Conservation (phyloP, 208 protist species). For the Crithidia acanthocephali region DNA sequence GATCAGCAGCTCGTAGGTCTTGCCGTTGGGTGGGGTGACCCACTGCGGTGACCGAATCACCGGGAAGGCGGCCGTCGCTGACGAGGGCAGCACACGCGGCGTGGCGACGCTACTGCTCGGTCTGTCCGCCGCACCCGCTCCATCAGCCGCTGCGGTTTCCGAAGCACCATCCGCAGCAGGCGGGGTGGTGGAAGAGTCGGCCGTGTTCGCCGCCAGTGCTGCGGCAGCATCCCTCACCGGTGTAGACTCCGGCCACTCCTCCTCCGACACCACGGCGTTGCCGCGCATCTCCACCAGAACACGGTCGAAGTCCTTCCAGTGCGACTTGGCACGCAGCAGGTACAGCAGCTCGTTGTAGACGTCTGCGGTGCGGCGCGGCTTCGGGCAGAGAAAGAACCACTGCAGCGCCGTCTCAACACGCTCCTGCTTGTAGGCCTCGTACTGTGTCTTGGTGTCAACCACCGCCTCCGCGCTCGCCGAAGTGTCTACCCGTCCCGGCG, state of each 20-base stretch:
- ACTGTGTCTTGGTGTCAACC: constrained; percentile 29
- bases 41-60: constrained; percentile 50
- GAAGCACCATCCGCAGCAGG: not conserved
- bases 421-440: constrained; percentile 66
- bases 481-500: not conserved
- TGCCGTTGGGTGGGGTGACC: constrained; percentile 55
- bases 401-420: constrained; percentile 45
- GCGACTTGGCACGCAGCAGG: constrained; percentile 52
- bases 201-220: no score
- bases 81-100: not conserved
- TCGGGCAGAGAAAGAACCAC: constrained; percentile 69
- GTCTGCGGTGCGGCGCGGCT: constrained; percentile 41
- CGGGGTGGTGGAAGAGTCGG: no score
- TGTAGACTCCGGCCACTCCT: constrained; percentile 10
- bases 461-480: not conserved
- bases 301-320: constrained; percentile 52
- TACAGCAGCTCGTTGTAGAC: constrained; percentile 86
- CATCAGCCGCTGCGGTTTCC: not conserved
- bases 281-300: constrained; percentile 67
- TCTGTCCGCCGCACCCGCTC: no score
- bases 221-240: not conserved
- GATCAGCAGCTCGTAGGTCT: constrained; percentile 81
- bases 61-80: not conserved
- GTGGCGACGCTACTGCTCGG: not conserved
- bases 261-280: constrained; percentile 30